These are phyloP conservation scores for Lagerstroemia speciosa DNA, from an alignment of 345 rosid genomes.

Conservation along the genomic window DNA sequence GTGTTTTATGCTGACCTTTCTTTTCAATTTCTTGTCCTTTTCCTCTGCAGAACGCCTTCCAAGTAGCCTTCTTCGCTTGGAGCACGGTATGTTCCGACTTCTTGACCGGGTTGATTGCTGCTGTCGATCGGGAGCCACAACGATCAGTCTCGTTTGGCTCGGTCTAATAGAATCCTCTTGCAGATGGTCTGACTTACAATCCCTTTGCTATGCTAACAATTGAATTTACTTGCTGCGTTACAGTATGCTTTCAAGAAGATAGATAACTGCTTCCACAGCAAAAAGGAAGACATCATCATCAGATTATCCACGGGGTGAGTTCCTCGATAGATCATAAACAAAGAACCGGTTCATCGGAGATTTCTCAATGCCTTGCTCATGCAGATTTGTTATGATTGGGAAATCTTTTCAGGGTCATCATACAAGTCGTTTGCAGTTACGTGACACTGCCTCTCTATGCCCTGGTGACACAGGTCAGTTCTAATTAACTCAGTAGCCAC, in stretches of 20 bases:
- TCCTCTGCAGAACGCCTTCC: constrained; percentile 70
- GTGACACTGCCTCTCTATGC: constrained; percentile 94
- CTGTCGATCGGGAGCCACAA: neutral
- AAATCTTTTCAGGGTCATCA: constrained; percentile 47
- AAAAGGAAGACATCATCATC: constrained; percentile 41
- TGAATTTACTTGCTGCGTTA: constrained; percentile 1
- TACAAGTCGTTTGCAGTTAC: constrained; percentile 84
- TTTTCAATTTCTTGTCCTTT: neutral
- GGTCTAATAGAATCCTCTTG: neutral
- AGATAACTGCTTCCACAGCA: constrained; percentile 39
- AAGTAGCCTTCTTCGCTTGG: constrained; percentile 80
- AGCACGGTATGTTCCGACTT: constrained; percentile 42
- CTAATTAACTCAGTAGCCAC: neutral
- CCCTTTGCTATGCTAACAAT: neutral
- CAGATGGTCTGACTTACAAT: neutral
- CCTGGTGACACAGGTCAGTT: constrained; percentile 80
- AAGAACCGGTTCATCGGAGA: constrained; percentile 4
- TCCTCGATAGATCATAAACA: neutral
- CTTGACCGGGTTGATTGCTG: neutral
- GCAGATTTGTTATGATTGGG: neutral
- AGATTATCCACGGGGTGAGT: constrained; percentile 80
- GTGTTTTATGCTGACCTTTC: neutral
- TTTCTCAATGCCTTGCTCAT: neutral
- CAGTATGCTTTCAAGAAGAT: constrained; percentile 66
- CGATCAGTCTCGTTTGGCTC: neutral